Evolutionary conservation across 2,329 filamentous ascomycete genomes (phyloP).

Genomic region (Penicillium sp.): DNA sequence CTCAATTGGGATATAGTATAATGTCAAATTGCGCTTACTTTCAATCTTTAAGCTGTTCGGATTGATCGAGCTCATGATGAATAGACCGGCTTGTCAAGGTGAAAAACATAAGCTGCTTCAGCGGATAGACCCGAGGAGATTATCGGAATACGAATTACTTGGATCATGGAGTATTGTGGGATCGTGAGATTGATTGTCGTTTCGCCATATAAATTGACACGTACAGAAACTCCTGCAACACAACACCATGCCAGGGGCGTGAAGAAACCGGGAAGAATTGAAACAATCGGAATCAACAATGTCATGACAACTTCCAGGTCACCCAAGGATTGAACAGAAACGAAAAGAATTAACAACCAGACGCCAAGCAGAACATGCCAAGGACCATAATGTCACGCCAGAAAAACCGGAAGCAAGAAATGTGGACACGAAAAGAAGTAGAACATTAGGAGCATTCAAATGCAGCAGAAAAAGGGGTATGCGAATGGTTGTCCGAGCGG

Average conservation of each 20-base stretch:
- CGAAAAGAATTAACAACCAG: slow-evolving; percentile 21
- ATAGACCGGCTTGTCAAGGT: background rate
- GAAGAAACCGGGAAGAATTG: background rate
- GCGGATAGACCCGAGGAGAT: background rate
- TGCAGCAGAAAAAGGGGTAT: slow-evolving; percentile 23
- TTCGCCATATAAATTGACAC: slow-evolving; percentile 22
- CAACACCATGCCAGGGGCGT: slow-evolving; percentile 9
- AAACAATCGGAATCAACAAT: background rate
- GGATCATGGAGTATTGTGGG: background rate
- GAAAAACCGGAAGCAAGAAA: slow-evolving; percentile 18
- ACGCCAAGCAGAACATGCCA: slow-evolving; percentile 30
- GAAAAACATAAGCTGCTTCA: too few species aligned
- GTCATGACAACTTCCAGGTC: slow-evolving; percentile 20
- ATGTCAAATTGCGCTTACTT: background rate
- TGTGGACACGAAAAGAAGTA: slow-evolving; percentile 9
- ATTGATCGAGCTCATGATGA: background rate
- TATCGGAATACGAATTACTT: background rate
- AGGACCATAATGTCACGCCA: slow-evolving; percentile 23
- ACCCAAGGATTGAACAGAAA: slow-evolving; percentile 17
- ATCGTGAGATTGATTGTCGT: slow-evolving; percentile 16
- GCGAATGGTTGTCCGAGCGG: slow-evolving; percentile 17
- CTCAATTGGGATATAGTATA: background rate
- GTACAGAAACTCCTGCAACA: slow-evolving; percentile 11
- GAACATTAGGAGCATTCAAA: slow-evolving; percentile 23
- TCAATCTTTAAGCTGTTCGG: background rate